These are phyloP conservation scores for Peronospora destructor DNA, from an alignment of 352 stramenopile genomes.

Conservation along the genomic window DNA sequence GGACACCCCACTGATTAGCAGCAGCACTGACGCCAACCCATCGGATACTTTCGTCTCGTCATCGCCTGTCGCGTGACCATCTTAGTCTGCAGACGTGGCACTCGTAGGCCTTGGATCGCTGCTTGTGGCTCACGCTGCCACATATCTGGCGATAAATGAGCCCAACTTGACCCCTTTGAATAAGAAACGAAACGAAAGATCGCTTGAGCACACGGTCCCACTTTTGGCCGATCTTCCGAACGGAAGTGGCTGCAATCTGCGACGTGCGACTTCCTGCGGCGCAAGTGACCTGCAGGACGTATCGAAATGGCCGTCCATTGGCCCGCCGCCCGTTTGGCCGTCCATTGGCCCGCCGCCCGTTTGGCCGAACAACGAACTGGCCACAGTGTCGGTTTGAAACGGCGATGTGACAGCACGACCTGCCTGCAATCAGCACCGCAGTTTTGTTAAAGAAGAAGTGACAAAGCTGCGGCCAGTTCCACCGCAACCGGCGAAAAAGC, in stretches of 20 bases:
- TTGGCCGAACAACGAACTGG: not conserved
- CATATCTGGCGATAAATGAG: slow-evolving; percentile 25
- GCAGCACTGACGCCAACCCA: slow-evolving; percentile 19
- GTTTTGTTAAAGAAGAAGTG: not conserved
- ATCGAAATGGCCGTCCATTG: not conserved
- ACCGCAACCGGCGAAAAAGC: not conserved
- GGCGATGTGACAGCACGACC: not conserved
- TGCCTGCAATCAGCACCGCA: not conserved
- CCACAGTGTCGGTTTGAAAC: not conserved
- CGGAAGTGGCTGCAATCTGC: slow-evolving; percentile 5
- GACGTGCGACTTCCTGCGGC: not conserved
- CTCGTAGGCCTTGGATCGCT: not conserved
- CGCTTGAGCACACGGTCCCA: slow-evolving; percentile 9
- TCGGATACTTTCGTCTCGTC: slow-evolving; percentile 15
- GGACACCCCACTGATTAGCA: slow-evolving; percentile 16
- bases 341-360: not conserved
- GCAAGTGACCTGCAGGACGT: slow-evolving; percentile 3
- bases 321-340: too few relatives aligned
- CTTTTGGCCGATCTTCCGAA: slow-evolving; percentile 10
- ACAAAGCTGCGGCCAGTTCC: not conserved
- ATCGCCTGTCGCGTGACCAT: slow-evolving; percentile 27
- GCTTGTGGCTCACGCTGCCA: slow-evolving; percentile 6
- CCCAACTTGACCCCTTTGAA: slow-evolving; percentile 26
- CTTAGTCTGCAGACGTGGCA: slow-evolving; percentile 28
- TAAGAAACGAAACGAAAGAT: slow-evolving; percentile 19